Evolutionary conservation across 345 rosid genomes (phyloP).

Genomic region (Psidium guajava): DNA sequence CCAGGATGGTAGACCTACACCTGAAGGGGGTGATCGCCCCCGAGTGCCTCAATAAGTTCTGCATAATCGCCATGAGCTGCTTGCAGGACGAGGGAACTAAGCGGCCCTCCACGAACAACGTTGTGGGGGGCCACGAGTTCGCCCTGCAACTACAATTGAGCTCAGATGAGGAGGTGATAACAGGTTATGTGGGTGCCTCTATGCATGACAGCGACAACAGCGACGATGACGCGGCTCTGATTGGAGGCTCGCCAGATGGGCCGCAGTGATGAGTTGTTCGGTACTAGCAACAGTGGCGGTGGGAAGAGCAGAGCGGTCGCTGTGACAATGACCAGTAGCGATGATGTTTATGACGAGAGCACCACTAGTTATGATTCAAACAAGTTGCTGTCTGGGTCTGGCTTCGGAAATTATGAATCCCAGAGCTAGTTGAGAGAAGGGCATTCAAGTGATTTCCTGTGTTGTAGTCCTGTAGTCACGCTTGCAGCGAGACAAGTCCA

Average conservation of each 20-base stretch:
- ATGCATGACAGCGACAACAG: not conserved
- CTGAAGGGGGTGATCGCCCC: conserved; percentile 7
- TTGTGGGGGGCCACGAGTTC: conserved; percentile 18
- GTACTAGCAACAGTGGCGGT: not conserved
- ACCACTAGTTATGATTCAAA: not conserved
- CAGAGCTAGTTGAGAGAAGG: conserved; percentile 7
- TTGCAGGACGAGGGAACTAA: conserved; percentile 13
- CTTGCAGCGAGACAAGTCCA: not conserved
- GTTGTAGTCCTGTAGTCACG: no score
- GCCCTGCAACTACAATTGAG: conserved; percentile 19
- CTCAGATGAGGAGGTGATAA: not conserved
- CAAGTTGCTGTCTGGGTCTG: not conserved
- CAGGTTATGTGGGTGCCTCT: not conserved
- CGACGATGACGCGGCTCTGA: not conserved
- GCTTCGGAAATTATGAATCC: conserved; percentile 5
- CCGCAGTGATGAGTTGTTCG: not conserved
- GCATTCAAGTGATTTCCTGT: no score
- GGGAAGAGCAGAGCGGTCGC: not conserved
- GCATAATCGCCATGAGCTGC: conserved; percentile 25
- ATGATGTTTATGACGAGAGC: not conserved
- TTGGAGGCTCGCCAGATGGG: not conserved
- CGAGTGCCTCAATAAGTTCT: conserved; percentile 9
- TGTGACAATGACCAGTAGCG: not conserved
- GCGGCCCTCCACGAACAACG: conserved; percentile 33
- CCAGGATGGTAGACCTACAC: conserved; percentile 7